phyloP scores from a whole-genome alignment of 768 basidiomycete species.

The Mycena capillaripes region DNA sequence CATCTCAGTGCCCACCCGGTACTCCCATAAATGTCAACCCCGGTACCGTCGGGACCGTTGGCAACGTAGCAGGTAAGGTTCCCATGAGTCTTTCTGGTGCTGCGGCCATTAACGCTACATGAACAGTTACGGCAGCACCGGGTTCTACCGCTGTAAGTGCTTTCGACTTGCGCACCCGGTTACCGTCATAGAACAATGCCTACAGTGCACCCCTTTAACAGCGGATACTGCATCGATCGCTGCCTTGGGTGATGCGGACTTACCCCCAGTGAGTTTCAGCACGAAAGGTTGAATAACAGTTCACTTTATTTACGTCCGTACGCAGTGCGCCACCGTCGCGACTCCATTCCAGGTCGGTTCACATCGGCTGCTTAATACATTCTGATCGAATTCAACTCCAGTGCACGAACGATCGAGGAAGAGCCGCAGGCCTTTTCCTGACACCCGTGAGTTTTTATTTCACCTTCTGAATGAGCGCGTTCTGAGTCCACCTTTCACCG shows the following conservation, averaged over 20 bases:
- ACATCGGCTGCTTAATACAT: conserved; percentile 2
- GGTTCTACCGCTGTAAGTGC: conserved; percentile 12
- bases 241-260: conserved; percentile 11
- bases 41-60: conserved; percentile 12
- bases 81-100: conserved; percentile 6
- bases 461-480: conserved; percentile 6
- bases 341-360: conserved; percentile 16
- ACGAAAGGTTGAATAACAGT: conserved; percentile 6
- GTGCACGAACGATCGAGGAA: conserved; percentile 11
- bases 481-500: conserved; percentile 8
- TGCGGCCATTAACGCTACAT: conserved; percentile 11
- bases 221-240: conserved; percentile 13
- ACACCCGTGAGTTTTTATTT: conserved; percentile 4
- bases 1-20: conserved; percentile 11
- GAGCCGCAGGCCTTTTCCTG: conserved; percentile 5
- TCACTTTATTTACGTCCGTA: conserved; percentile 8
- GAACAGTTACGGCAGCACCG: conserved; percentile 14
- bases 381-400: conserved; percentile 12
- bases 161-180: conserved; percentile 4
- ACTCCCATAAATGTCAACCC: conserved; percentile 13
- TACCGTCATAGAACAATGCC: conserved; percentile 5
- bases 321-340: conserved; percentile 11
- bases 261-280: conserved; percentile 6
- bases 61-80: conserved; percentile 8
- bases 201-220: conserved; percentile 13